phyloP scores from a whole-genome alignment of 2,329 filamentous ascomycete species.

The Fusarium siculi region DNA sequence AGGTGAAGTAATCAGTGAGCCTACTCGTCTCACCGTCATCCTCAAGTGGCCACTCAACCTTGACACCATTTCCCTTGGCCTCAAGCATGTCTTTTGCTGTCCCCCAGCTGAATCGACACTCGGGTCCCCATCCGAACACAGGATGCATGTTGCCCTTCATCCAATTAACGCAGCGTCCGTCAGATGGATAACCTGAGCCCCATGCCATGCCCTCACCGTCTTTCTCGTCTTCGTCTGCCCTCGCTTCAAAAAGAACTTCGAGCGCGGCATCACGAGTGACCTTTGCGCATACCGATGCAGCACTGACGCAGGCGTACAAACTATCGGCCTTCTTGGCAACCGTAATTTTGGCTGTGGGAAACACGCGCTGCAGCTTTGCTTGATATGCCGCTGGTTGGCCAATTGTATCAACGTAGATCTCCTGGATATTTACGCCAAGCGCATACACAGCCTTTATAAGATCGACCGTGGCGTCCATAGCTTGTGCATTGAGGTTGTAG shows the following conservation, averaged over 20 bases:
- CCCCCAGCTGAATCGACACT: constrained; percentile 95
- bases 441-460: constrained; percentile 82
- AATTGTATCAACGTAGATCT: constrained; percentile 96
- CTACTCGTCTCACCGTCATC: constrained; percentile 75
- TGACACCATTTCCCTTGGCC: constrained; percentile 71
- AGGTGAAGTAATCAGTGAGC: constrained; percentile 80
- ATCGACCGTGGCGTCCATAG: constrained; percentile 88
- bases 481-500: constrained; percentile 97
- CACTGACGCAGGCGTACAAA: constrained; percentile 90
- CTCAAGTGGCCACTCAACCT: constrained; percentile 84
- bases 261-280: constrained; percentile 92
- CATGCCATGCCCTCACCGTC: constrained; percentile 66
- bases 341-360: constrained; percentile 79
- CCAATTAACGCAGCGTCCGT: constrained; percentile 83
- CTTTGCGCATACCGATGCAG: constrained; percentile 94
- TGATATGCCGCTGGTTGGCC: constrained; percentile 87
- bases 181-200: constrained; percentile 95
- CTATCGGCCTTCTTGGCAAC: constrained; percentile 94
- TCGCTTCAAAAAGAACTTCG: constrained; percentile 76
- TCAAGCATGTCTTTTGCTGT: constrained; percentile 95
- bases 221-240: constrained; percentile 45
- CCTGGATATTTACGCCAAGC: constrained; percentile 81
- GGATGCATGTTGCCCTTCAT: constrained; percentile 88
- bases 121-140: constrained; percentile 92
- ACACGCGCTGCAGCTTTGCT: constrained; percentile 82